Evolutionary conservation across 2,329 filamentous ascomycete species (phyloP).

Genomic region (Venturia pyrina): DNA sequence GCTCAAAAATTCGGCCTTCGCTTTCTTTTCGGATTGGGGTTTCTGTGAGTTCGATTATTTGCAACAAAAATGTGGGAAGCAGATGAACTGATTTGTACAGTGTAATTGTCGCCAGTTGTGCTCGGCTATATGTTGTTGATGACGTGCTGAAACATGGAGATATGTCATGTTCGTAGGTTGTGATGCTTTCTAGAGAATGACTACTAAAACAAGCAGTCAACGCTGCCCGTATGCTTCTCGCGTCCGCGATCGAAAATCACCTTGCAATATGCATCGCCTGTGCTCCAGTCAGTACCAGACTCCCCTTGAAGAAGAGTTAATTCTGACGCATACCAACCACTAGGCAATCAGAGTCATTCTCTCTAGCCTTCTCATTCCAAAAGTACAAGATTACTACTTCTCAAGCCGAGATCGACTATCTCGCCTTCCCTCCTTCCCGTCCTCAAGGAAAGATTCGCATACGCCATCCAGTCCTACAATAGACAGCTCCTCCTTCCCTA

Average conservation of each 20-base stretch:
- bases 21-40: constrained; percentile 23
- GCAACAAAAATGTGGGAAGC: background rate
- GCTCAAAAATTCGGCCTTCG: constrained; percentile 26
- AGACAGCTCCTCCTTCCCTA: background rate
- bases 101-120: constrained; percentile 22
- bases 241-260: constrained; percentile 27
- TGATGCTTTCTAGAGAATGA: background rate
- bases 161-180: constrained; percentile 16
- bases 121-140: constrained; percentile 21
- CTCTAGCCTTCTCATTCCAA: background rate
- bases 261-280: constrained; percentile 27
- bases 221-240: constrained; percentile 23
- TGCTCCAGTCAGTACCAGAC: constrained; percentile 19
- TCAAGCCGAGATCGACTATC: background rate
- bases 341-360: background rate
- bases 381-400: background rate
- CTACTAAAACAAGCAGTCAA: constrained; percentile 13
- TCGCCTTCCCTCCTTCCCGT: background rate
- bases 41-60: constrained; percentile 19
- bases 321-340: background rate
- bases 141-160: constrained; percentile 19
- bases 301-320: background rate
- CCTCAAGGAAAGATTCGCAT: background rate
- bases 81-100: constrained; percentile 14
- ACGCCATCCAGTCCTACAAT: background rate